Conservation (phyloP, 2,329 filamentous ascomycete species). For the Hypoxylon sp. region DNA sequence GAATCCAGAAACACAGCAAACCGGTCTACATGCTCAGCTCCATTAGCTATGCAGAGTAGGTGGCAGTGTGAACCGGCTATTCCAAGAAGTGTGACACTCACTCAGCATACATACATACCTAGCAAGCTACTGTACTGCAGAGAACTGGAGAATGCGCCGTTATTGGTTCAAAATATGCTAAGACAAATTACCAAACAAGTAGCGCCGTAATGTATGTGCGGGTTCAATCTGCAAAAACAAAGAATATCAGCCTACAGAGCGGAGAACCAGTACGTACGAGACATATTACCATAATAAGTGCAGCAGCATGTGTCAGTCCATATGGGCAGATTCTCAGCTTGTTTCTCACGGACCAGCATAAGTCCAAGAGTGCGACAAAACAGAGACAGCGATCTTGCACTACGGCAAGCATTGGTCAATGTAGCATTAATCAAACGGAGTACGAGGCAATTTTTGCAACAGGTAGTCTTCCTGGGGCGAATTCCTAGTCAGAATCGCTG, state of each 20-base stretch:
- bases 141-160: slow-evolving; percentile 34
- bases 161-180: slow-evolving; percentile 38
- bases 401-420: slow-evolving; percentile 40
- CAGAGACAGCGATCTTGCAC: slow-evolving; percentile 49
- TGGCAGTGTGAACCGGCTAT: slow-evolving; percentile 22
- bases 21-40: slow-evolving; percentile 19
- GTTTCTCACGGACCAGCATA: slow-evolving; percentile 37
- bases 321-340: slow-evolving; percentile 48
- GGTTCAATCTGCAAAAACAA: slow-evolving; percentile 33
- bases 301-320: slow-evolving; percentile 38
- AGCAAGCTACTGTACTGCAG: slow-evolving; percentile 37
- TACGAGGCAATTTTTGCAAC: slow-evolving; percentile 52
- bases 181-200: slow-evolving; percentile 39
- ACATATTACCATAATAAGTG: slow-evolving; percentile 30
- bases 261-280: slow-evolving; percentile 31
- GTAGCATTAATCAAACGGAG: slow-evolving; percentile 49
- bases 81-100: slow-evolving; percentile 15
- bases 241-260: slow-evolving; percentile 12
- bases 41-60: slow-evolving; percentile 19
- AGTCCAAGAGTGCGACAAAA: slow-evolving; percentile 45
- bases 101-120: too few relatives aligned
- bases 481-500: slow-evolving; percentile 43
- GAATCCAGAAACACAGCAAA: slow-evolving; percentile 37
- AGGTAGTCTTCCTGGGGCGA: slow-evolving; percentile 46
- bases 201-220: slow-evolving; percentile 35